Conservation (phyloP, 2,329 filamentous ascomycete genomes). For the Ophiostoma populinum region DNA sequence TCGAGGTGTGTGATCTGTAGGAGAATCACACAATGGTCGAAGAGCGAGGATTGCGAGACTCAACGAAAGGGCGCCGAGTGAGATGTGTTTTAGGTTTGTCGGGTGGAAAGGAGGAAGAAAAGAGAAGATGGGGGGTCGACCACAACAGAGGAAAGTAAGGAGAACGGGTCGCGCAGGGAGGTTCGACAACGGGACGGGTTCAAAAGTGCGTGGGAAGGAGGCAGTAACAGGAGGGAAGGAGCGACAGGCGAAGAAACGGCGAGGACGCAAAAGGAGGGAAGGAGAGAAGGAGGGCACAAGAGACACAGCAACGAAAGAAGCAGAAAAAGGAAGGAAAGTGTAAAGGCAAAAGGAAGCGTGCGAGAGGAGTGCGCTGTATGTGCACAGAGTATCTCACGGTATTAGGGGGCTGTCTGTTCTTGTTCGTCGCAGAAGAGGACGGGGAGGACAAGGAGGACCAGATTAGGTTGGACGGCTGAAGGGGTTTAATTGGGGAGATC, state of each 20-base stretch:
- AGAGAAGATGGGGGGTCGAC: too few species aligned
- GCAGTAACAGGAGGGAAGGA: background rate
- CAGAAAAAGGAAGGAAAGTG: background rate
- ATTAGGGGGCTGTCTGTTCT: too few species aligned
- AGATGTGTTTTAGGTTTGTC: background rate
- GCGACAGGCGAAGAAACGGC: slow-evolving; percentile 1
- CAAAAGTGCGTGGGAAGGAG: background rate
- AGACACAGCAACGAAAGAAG: background rate
- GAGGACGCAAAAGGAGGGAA: background rate
- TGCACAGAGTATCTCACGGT: too few species aligned
- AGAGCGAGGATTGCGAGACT: slow-evolving; percentile 2
- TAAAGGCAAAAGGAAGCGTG: too few species aligned
- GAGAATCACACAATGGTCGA: background rate
- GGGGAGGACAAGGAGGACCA: too few species aligned
- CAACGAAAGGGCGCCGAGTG: background rate
- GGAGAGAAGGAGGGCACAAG: background rate
- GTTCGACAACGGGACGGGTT: background rate
- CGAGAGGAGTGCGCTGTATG: too few species aligned
- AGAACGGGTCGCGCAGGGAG: background rate
- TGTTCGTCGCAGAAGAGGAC: too few species aligned
- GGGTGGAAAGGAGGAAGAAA: background rate
- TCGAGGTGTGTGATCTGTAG: slow-evolving; percentile 1
- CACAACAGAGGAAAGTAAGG: background rate
- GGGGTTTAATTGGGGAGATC: too few species aligned
- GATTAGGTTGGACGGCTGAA: too few species aligned